Evolutionary conservation across 805 yeast genomes (phyloP).

Genomic region (Grigorovia yakushimaensis): DNA sequence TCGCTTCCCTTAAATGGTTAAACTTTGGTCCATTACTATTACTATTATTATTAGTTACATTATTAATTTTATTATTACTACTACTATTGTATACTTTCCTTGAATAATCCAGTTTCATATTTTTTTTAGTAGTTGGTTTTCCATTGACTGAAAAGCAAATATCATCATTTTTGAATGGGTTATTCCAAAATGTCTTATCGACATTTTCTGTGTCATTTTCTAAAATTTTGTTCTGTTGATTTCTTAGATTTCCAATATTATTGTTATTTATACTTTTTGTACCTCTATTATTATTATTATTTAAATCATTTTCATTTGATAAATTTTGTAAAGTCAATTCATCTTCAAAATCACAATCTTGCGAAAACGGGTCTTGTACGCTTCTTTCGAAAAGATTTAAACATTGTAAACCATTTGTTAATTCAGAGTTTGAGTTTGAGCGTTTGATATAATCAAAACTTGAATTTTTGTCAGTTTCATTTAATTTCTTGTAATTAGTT

Average conservation of each 20-base stretch:
- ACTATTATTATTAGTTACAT: not conserved
- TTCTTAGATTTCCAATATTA: not conserved
- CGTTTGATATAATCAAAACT: no score
- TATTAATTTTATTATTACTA: no score
- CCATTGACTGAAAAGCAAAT: not conserved
- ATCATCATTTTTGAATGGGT: constrained; percentile 4
- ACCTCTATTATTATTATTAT: not conserved
- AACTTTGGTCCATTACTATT: not conserved
- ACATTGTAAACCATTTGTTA: constrained; percentile 1
- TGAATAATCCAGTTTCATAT: no score
- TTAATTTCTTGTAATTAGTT: no score
- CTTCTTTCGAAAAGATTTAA: constrained; percentile 22
- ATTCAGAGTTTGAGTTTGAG: not conserved
- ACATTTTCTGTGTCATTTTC: not conserved
- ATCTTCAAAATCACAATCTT: constrained; percentile 19
- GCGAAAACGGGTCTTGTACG: constrained; percentile 20
- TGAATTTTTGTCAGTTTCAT: no score
- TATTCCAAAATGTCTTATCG: constrained; percentile 1
- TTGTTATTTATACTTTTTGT: not conserved
- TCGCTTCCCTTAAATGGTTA: not conserved
- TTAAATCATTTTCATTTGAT: not conserved
- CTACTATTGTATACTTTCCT: no score
- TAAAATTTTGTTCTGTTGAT: not conserved
- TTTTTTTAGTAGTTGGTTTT: not conserved
- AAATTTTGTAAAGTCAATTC: constrained; percentile 2